A percentile compares a stretch with the other conserved stretches of the same genome.
phyloP scores from a whole-genome alignment of 768 basidiomycete genomes.

The Rhodotorula diobovata region DNA sequence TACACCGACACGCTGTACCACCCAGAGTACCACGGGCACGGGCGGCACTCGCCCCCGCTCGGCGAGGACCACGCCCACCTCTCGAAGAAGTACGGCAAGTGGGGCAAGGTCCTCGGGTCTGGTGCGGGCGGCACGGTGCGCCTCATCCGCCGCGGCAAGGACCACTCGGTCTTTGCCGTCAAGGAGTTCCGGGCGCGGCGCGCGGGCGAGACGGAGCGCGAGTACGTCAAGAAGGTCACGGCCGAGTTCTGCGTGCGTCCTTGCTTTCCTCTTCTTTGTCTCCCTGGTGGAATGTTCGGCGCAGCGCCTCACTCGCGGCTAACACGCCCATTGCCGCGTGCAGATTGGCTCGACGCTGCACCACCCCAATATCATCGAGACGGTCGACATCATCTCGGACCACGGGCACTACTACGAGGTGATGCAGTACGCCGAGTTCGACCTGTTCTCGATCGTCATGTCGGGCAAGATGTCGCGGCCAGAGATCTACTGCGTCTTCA shows the following conservation, averaged over 20 bases:
- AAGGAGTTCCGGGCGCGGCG: slow-evolving; percentile 95
- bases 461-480: slow-evolving; percentile 96
- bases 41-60: slow-evolving; percentile 60
- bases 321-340: background rate
- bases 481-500: slow-evolving; percentile 98
- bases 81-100: slow-evolving; percentile 98
- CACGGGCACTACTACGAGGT: slow-evolving; percentile 99
- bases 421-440: slow-evolving; percentile 98
- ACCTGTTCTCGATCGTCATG: slow-evolving; percentile 99
- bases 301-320: background rate
- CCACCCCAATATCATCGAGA: slow-evolving; percentile 94
- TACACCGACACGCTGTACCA: slow-evolving; percentile 44
- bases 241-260: slow-evolving; percentile 95
- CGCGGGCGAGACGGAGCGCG: slow-evolving; percentile 80
- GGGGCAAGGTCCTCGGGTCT: slow-evolving; percentile 89
- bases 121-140: slow-evolving; percentile 98
- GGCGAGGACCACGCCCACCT: slow-evolving; percentile 84
- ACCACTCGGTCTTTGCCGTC: slow-evolving; percentile 72
- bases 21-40: slow-evolving; percentile 46
- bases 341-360: slow-evolving; percentile 64
- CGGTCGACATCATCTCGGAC: slow-evolving; percentile 95
- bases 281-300: background rate
- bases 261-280: slow-evolving; percentile 16
- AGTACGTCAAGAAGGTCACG: slow-evolving; percentile 99
- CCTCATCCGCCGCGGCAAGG: slow-evolving; percentile 64